These are phyloP conservation scores for Mycena rebaudengoi DNA, from an alignment of 768 basidiomycete genomes.

Conservation along the genomic window DNA sequence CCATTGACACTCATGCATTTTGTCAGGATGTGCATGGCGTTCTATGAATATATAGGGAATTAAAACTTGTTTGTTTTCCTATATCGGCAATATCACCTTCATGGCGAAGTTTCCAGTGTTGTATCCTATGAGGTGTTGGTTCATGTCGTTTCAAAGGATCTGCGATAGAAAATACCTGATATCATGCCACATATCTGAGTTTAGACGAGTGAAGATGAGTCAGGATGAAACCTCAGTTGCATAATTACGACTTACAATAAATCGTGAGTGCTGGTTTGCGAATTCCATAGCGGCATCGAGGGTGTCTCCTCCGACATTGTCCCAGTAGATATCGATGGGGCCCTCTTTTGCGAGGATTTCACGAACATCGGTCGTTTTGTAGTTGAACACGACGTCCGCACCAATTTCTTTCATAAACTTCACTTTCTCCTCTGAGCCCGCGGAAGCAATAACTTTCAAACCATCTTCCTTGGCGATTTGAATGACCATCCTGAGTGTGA, in stretches of 20 bases:
- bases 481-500: conserved; percentile 49
- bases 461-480: conserved; percentile 62
- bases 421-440: conserved; percentile 81
- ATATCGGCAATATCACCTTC: too few species aligned
- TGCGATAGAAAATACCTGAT: conserved; percentile 13
- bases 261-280: conserved; percentile 53
- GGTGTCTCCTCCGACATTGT: conserved; percentile 67
- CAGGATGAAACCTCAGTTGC: conserved; percentile 18
- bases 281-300: conserved; percentile 63
- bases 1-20: conserved; percentile 3
- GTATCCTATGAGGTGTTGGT: conserved; percentile 31
- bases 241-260: conserved; percentile 48
- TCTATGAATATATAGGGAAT: neutral
- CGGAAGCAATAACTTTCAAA: conserved; percentile 73
- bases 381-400: conserved; percentile 77
- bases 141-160: neutral
- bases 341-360: conserved; percentile 57
- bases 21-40: neutral
- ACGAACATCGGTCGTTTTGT: conserved; percentile 69
- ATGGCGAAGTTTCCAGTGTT: conserved; percentile 41
- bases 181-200: conserved; percentile 57
- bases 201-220: conserved; percentile 16
- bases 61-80: too few species aligned
- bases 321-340: conserved; percentile 45
- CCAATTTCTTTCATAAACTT: conserved; percentile 65